Evolutionary conservation across 331 rosid species (phyloP).

Genomic region (Rosa hybrid): DNA sequence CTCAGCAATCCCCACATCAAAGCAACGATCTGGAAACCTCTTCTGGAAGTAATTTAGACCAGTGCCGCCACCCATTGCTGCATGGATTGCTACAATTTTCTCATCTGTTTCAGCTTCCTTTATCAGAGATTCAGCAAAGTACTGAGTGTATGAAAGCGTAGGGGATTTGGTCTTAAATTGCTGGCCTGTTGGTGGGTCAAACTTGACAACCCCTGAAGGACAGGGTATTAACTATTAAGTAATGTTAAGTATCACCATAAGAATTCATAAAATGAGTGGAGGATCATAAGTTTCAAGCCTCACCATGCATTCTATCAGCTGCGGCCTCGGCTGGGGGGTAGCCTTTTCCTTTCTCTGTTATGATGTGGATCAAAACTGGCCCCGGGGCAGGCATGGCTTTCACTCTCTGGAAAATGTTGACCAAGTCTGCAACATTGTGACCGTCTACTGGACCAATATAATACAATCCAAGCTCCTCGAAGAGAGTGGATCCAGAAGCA

Average conservation of each 20-base stretch:
- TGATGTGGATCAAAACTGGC: slow-evolving; percentile 69
- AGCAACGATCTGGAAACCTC: slow-evolving; percentile 80
- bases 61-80: slow-evolving; percentile 95
- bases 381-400: slow-evolving; percentile 75
- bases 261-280: slow-evolving; percentile 23
- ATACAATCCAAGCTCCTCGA: slow-evolving; percentile 82
- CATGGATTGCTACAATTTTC: slow-evolving; percentile 80
- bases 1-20: slow-evolving; percentile 91
- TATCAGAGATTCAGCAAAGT: slow-evolving; percentile 78
- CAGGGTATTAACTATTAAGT: slow-evolving; percentile 2
- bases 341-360: slow-evolving; percentile 89
- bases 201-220: slow-evolving; percentile 75
- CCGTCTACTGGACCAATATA: slow-evolving; percentile 90
- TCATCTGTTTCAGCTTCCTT: slow-evolving; percentile 79
- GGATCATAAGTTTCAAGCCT: slow-evolving; percentile 26
- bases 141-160: slow-evolving; percentile 65
- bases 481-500: slow-evolving; percentile 61
- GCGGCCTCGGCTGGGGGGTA: slow-evolving; percentile 87
- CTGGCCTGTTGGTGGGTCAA: slow-evolving; percentile 74
- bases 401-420: slow-evolving; percentile 61
- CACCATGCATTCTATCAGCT: slow-evolving; percentile 77
- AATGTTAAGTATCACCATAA: slow-evolving; percentile 17
- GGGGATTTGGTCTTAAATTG: slow-evolving; percentile 66
- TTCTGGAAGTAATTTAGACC: slow-evolving; percentile 86
- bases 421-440: slow-evolving; percentile 64